Evolutionary conservation across 441 rosid genomes (phyloP).

Genomic region (Dalechampia spathulata): DNA sequence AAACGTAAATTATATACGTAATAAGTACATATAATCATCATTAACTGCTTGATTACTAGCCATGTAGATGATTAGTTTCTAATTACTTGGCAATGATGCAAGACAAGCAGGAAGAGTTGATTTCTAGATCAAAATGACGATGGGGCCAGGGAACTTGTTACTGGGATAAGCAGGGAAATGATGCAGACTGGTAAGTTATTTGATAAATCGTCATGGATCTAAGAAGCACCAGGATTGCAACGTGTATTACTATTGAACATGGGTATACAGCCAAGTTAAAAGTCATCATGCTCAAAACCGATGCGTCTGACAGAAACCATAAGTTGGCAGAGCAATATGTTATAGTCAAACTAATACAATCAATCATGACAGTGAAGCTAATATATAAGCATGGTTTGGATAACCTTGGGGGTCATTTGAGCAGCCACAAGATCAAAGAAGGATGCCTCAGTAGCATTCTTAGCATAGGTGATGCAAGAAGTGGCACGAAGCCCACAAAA

Average conservation of each 20-base stretch:
- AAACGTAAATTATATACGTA: too few relatives aligned
- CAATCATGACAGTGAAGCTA: background rate
- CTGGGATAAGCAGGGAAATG: background rate
- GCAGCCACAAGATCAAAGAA: constrained; percentile 67
- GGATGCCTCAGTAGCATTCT: constrained; percentile 42
- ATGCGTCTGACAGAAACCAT: background rate
- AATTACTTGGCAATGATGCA: too few relatives aligned
- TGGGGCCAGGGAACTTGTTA: background rate
- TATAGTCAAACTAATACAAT: background rate
- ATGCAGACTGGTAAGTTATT: background rate
- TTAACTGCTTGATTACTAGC: too few relatives aligned
- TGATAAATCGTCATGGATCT: background rate
- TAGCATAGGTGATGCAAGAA: constrained; percentile 30
- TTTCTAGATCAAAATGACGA: background rate
- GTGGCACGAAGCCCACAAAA: constrained; percentile 71
- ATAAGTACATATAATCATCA: too few relatives aligned
- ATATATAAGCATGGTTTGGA: background rate
- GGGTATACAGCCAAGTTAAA: background rate
- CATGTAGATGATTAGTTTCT: too few relatives aligned
- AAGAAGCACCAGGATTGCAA: background rate
- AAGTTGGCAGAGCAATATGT: background rate
- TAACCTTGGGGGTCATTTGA: constrained; percentile 66
- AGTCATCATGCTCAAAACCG: background rate
- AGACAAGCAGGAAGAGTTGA: too few relatives aligned
- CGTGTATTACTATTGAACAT: too few relatives aligned